phyloP scores from a whole-genome alignment of 768 basidiomycete species.

The Tylopilus rubrobrunneus region DNA sequence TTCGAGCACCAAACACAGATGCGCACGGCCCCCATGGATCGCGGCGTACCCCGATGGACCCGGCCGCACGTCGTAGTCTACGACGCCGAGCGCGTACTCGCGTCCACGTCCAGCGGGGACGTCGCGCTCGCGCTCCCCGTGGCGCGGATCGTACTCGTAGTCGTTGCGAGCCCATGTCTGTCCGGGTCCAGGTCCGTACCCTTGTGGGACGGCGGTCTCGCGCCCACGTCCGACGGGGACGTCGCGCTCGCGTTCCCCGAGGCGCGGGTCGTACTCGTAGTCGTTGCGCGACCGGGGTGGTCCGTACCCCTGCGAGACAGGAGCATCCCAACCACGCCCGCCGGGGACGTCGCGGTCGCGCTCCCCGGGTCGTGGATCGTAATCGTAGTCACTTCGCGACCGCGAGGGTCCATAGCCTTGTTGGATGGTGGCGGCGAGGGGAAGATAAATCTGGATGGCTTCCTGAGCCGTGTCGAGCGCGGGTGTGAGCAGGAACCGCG shows the following conservation, averaged over 20 bases:
- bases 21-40: constrained; percentile 13
- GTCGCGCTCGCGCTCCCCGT: constrained; percentile 4
- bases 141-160: not conserved
- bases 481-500: constrained; percentile 19
- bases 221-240: no score
- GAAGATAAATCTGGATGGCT: constrained; percentile 16
- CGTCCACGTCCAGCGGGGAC: not conserved
- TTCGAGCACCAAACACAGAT: constrained; percentile 24
- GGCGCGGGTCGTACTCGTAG: no score
- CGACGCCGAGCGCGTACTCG: constrained; percentile 20
- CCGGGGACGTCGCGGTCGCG: not conserved
- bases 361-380: not conserved
- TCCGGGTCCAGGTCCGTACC: not conserved
- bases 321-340: no score
- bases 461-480: constrained; percentile 16
- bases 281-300: no score
- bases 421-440: not conserved
- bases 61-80: constrained; percentile 20
- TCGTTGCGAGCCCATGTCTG: not conserved
- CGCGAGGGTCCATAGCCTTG: constrained; percentile 1
- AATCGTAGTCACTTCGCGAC: not conserved
- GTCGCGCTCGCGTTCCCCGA: no score
- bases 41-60: constrained; percentile 21
- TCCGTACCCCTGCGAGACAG: no score
- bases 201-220: not conserved